Conservation (phyloP, 192 early-diverging fungal genomes). For the Backusella macrospora region DNA sequence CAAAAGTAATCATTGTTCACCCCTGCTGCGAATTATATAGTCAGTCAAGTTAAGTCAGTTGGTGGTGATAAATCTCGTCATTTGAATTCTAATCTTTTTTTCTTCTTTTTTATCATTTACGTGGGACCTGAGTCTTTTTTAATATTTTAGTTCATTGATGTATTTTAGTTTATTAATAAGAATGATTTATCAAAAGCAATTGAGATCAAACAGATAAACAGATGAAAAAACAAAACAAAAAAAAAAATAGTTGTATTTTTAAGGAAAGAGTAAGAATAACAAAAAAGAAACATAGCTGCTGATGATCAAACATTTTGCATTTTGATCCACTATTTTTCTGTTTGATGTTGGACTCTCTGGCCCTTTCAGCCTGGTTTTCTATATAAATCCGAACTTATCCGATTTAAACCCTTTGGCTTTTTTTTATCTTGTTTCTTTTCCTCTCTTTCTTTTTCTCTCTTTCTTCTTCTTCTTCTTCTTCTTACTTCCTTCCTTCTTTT, state of each 20-base stretch:
- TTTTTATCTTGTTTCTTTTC: background rate
- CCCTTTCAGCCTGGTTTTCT: background rate
- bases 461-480: background rate
- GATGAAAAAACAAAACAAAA: background rate
- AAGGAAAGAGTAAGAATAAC: background rate
- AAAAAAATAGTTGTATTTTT: conserved; percentile 1
- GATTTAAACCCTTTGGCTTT: conserved; percentile 20
- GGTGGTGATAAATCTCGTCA: background rate
- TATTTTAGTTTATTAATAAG: background rate
- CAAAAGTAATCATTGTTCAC: background rate
- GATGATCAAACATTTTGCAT: conserved; percentile 8
- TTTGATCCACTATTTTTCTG: background rate
- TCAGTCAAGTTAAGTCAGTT: background rate
- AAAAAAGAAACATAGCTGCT: background rate
- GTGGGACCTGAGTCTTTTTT: conserved; percentile 8
- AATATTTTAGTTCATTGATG: background rate
- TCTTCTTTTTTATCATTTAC: background rate
- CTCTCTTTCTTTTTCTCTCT: background rate
- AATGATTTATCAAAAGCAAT: background rate
- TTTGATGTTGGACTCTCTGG: background rate
- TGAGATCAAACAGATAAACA: background rate
- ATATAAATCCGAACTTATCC: conserved; percentile 12
- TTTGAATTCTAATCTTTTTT: background rate
- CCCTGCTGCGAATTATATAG: background rate
- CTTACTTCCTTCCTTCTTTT: background rate